A percentile compares a stretch with the other conserved stretches of the same genome.
phyloP scores from a whole-genome alignment of 805 yeast species.

The Saturnispora mendoncae region DNA sequence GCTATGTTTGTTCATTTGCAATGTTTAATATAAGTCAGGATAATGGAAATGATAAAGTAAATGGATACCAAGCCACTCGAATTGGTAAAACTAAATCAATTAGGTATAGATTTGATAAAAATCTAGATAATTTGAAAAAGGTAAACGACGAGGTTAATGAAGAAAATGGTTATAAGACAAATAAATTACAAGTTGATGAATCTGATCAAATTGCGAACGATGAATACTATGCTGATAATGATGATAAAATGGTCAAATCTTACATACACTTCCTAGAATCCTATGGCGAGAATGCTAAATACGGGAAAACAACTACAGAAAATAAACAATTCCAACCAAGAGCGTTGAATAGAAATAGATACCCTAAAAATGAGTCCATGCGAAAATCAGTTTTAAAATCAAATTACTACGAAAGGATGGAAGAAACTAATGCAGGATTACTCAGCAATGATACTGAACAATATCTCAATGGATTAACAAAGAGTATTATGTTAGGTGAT shows the following conservation, averaged over 20 bases:
- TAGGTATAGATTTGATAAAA: conserved; percentile 19
- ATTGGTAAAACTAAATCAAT: conserved; percentile 7
- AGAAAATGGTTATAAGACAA: conserved; percentile 5
- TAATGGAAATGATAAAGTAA: conserved; percentile 24
- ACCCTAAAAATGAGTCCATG: neutral
- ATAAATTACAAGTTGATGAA: neutral
- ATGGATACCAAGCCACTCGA: conserved; percentile 7
- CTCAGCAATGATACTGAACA: conserved; percentile 19
- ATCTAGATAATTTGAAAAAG: conserved; percentile 14
- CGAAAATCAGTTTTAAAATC: conserved; percentile 1
- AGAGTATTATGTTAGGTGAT: conserved; percentile 34
- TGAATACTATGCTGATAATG: conserved; percentile 43
- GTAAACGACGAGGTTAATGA: conserved; percentile 14
- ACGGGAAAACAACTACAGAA: neutral
- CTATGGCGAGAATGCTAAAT: conserved; percentile 42
- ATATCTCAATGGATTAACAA: conserved; percentile 21
- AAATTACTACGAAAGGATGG: conserved; percentile 11
- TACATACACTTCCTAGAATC: conserved; percentile 82
- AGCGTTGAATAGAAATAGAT: neutral
- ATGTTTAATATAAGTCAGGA: conserved; percentile 75
- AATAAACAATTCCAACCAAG: neutral
- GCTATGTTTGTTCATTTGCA: conserved; percentile 90
- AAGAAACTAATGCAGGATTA: conserved; percentile 27
- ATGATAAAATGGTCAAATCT: conserved; percentile 87
- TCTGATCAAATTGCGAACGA: conserved; percentile 27